Conservation (phyloP, 2,329 filamentous ascomycete species). For the Neoscytalidium dimidiatum region DNA sequence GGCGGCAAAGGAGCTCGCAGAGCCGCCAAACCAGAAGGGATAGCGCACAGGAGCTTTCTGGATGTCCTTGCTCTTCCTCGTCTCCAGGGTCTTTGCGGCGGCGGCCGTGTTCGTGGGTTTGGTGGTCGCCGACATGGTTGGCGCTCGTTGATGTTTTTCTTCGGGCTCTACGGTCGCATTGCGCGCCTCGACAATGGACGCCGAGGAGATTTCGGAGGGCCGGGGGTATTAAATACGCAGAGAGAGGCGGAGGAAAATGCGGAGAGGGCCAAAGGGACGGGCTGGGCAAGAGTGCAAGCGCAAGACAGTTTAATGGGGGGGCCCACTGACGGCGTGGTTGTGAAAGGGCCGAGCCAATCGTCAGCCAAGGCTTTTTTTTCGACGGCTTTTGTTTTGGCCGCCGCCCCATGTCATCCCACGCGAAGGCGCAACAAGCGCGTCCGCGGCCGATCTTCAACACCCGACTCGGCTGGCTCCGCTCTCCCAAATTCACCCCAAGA, state of each 20-base stretch:
- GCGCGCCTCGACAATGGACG: neutral
- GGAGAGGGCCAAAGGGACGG: conserved; percentile 6
- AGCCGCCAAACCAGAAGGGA: conserved; percentile 87
- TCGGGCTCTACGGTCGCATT: neutral
- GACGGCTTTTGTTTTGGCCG: conserved; percentile 12
- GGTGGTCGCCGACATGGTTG: conserved; percentile 16
- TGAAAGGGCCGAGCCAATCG: conserved; percentile 4
- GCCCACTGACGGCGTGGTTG: neutral
- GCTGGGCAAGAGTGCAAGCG: neutral
- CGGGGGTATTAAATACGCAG: neutral
- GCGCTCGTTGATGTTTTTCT: neutral
- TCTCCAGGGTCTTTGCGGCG: conserved; percentile 33
- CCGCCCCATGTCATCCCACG: conserved; percentile 1
- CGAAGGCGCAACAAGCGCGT: neutral
- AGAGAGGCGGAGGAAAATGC: neutral
- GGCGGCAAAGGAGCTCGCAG: conserved; percentile 87
- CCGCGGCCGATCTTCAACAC: conserved; percentile 5
- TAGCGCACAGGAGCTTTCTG: conserved; percentile 46
- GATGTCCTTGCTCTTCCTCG: conserved; percentile 45
- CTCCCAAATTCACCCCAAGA: neutral
- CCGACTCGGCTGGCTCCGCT: conserved; percentile 5
- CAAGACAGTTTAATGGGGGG: neutral
- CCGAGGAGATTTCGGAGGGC: neutral
- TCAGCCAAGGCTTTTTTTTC: conserved; percentile 19
- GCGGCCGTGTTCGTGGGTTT: conserved; percentile 38